phyloP scores from a whole-genome alignment of 495 filamentous ascomycete species.

The Penicillium ochrochloron region DNA sequence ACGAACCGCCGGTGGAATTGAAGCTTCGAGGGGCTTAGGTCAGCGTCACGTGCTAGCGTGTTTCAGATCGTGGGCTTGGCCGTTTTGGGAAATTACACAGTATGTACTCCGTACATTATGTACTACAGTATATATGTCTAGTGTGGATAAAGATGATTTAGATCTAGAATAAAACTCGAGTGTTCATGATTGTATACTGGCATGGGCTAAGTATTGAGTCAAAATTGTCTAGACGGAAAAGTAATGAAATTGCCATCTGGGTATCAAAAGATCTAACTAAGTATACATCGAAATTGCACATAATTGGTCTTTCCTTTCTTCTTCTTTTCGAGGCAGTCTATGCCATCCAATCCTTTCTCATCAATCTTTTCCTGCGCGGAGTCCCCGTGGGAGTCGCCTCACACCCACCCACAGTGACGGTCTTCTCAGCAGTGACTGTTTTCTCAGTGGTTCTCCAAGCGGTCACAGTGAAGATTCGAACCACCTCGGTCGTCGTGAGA shows the following conservation, averaged over 20 bases:
- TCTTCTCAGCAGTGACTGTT: slow-evolving; percentile 24
- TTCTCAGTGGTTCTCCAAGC: slow-evolving; percentile 23
- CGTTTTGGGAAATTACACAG: slow-evolving; percentile 16
- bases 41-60: slow-evolving; percentile 40
- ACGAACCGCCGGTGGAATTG: slow-evolving; percentile 25
- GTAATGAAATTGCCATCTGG: background rate
- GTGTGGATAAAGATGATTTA: too few species aligned
- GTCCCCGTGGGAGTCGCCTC: background rate
- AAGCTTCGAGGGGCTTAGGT: slow-evolving; percentile 32
- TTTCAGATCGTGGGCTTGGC: slow-evolving; percentile 38
- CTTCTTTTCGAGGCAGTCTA: background rate
- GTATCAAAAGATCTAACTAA: slow-evolving; percentile 4
- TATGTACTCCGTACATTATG: too few species aligned
- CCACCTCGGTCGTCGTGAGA: slow-evolving; percentile 1
- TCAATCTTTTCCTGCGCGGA: background rate
- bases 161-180: too few species aligned
- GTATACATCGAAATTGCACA: background rate
- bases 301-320: background rate
- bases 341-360: background rate
- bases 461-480: slow-evolving; percentile 29
- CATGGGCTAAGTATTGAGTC: background rate
- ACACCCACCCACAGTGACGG: slow-evolving; percentile 16
- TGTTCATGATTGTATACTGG: too few species aligned
- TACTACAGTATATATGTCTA: too few species aligned
- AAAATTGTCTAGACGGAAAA: background rate